Base-by-base conservation (phyloP, 495 filamentous ascomycete genomes). In the Penicillium salamii region DNA sequence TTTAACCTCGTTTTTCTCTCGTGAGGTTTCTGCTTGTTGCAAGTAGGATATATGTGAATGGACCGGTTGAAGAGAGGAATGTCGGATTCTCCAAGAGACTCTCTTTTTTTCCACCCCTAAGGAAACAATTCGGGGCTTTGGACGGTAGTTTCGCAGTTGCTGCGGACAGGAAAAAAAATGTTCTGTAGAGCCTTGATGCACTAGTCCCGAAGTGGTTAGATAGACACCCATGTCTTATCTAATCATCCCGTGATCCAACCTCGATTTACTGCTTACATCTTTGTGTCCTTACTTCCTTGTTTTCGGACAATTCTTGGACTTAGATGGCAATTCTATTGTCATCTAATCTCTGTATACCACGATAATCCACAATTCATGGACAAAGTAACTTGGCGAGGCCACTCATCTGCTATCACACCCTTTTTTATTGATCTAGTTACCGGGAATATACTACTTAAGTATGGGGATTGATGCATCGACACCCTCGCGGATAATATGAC, bases 131-230 rank as follows among this genome's bases (percentile, higher is more conserved):
- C 44, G 62, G 60, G 59, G 52, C 65, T 58, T 65, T 54, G 60
- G 58, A 58, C 67, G 65, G 59, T 58, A 44, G 52, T 61, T 48
- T 63, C 52, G 65, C 46, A 61, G 58, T 54, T 54, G 58, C 59
- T 66, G 55, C 59, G 55, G 65, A 56, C 52, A 62, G 63, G 62
- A 62, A 70, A 74, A 75, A 74, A 75, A 75, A 75, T 68, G 70
- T 75, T 71, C 69, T 67, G 64, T 68, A 71, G 62, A 67, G 53
- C 57, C 50, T 56, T 54, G 52, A 58, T 53, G 54, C 62, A 55
- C 71, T 73, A 72, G 54, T 36, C 67, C 64, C 15, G 26, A 61
- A 61, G 2, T 11, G 66, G 72, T 9, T 52, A 68, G 71, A 68
- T 18, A 43, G 29, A 14, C 20, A 18, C 45, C 36, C n/a, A 23